Evolutionary conservation across 225 moss, liverwort and hornwort genomes (phyloP).

Genomic region (Marchantia paleacea): DNA sequence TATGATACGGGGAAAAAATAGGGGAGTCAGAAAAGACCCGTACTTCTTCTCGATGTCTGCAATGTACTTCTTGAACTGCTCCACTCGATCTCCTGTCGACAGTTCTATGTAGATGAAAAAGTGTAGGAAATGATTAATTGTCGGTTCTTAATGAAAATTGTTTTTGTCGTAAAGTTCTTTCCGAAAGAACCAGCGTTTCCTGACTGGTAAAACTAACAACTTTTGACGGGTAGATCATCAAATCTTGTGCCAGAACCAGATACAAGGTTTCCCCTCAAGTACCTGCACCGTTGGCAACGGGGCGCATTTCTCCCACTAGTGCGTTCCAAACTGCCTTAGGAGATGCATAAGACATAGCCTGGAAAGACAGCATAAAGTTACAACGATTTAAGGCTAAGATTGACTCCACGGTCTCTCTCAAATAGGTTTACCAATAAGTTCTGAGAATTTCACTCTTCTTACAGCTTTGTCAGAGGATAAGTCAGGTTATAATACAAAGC

Average conservation of each 20-base stretch:
- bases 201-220: background rate
- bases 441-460: too few relatives aligned
- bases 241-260: background rate
- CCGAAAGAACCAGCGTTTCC: background rate
- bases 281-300: conserved; percentile 60
- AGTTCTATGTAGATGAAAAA: conserved; percentile 50
- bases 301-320: conserved; percentile 67
- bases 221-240: background rate
- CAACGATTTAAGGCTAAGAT: too few relatives aligned
- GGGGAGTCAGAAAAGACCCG: background rate
- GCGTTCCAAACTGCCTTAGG: conserved; percentile 82
- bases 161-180: background rate
- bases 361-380: conserved; percentile 14
- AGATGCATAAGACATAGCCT: conserved; percentile 93
- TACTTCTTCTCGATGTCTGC: conserved; percentile 73
- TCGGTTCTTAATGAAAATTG: background rate
- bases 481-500: too few relatives aligned
- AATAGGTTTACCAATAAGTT: too few relatives aligned
- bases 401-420: too few relatives aligned
- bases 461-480: too few relatives aligned
- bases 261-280: background rate
- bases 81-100: conserved; percentile 64
- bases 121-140: background rate
- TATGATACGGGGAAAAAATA: too few relatives aligned
- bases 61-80: conserved; percentile 79